A percentile compares a stretch with the other conserved stretches of the same genome.
phyloP scores from a whole-genome alignment of 768 basidiomycete species.

The Astraeus odoratus region DNA sequence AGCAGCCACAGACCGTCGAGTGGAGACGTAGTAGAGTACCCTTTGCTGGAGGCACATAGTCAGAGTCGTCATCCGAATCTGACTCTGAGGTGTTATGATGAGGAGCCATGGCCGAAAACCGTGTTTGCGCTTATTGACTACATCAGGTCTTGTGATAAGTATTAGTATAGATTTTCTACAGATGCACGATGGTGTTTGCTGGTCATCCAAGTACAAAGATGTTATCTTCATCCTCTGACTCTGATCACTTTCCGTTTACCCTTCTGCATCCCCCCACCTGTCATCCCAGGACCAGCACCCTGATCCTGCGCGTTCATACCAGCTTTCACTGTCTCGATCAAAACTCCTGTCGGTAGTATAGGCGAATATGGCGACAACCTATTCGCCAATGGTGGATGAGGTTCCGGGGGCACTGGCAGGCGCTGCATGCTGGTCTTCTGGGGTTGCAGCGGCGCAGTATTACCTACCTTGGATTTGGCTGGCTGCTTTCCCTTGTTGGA shows the following conservation, averaged over 20 bases:
- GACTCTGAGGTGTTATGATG: constrained; percentile 27
- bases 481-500: constrained; percentile 45
- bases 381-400: constrained; percentile 62
- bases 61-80: constrained; percentile 57
- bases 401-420: constrained; percentile 70
- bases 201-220: neutral
- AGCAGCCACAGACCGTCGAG: neutral
- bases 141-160: too few relatives aligned
- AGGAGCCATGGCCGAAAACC: neutral
- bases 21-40: constrained; percentile 21
- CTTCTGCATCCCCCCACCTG: constrained; percentile 39
- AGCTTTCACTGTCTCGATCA: constrained; percentile 80
- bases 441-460: constrained; percentile 21
- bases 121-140: constrained; percentile 13
- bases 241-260: constrained; percentile 78
- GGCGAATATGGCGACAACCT: constrained; percentile 80
- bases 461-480: constrained; percentile 39
- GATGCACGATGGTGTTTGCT: too few relatives aligned
- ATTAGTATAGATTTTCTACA: too few relatives aligned
- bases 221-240: constrained; percentile 48
- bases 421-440: constrained; percentile 33
- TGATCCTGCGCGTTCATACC: constrained; percentile 68
- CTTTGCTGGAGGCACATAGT: constrained; percentile 55
- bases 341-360: constrained; percentile 64
- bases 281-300: constrained; percentile 29